Evolutionary conservation across 192 early-diverging fungal species (phyloP).

Genomic region (Dispira simplex): DNA sequence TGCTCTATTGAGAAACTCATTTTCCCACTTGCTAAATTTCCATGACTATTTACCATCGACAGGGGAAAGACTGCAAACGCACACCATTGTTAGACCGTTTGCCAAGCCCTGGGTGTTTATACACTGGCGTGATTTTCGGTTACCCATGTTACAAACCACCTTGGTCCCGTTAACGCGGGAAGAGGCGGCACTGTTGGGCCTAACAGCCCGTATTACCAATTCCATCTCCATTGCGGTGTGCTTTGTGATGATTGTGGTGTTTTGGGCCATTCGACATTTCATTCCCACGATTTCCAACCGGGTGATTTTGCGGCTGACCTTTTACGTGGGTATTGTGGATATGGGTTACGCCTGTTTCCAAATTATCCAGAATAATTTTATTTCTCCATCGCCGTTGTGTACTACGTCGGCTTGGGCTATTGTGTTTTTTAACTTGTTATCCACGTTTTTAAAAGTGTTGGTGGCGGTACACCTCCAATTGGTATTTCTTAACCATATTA

Average conservation of each 20-base stretch:
- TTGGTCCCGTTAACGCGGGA: not conserved
- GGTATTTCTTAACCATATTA: slow-evolving; percentile 5
- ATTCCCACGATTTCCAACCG: not conserved
- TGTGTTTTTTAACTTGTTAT: slow-evolving; percentile 6
- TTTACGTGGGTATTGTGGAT: slow-evolving; percentile 9
- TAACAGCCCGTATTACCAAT: slow-evolving; percentile 6
- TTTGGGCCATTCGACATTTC: not conserved
- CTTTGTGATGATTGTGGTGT: not conserved
- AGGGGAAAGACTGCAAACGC: too few species aligned
- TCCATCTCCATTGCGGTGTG: slow-evolving; percentile 1
- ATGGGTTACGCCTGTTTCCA: slow-evolving; percentile 3
- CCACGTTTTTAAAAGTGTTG: not conserved
- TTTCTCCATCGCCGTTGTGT: not conserved
- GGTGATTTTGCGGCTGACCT: slow-evolving; percentile 7
- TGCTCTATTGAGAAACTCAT: too few species aligned
- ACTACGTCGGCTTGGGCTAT: slow-evolving; percentile 3
- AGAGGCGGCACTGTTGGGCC: slow-evolving; percentile 3
- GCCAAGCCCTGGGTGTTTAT: too few species aligned
- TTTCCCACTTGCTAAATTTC: too few species aligned
- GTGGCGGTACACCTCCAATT: slow-evolving; percentile 9
- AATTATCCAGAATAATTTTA: slow-evolving; percentile 4
- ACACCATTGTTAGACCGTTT: too few species aligned
- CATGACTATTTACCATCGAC: too few species aligned
- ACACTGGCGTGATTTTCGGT: too few species aligned
- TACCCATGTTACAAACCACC: not conserved